A percentile compares a stretch with the other conserved stretches of the same genome.
Evolutionary conservation across 2,329 filamentous ascomycete species (phyloP).

Genomic region (Fusarium succisae): DNA sequence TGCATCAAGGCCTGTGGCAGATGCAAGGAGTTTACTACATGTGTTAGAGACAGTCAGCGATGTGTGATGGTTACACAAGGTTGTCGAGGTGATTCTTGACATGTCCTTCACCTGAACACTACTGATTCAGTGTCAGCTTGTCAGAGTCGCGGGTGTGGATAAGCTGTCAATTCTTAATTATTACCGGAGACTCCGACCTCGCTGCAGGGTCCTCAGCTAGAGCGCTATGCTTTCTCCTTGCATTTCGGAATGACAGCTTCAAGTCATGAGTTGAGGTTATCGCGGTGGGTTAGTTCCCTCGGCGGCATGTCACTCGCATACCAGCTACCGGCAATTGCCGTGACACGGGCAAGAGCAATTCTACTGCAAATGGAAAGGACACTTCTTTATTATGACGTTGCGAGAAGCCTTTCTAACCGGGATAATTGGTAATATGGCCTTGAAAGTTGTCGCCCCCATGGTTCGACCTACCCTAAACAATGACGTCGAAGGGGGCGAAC

Average conservation of each 20-base stretch:
- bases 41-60: background rate
- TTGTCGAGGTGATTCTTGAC: background rate
- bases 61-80: background rate
- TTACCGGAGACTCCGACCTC: background rate
- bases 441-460: background rate
- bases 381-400: too few species aligned
- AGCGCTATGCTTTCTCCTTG: background rate
- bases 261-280: background rate
- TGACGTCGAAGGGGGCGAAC: background rate
- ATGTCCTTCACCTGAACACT: background rate
- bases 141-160: background rate
- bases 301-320: background rate
- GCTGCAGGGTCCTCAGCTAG: background rate
- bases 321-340: background rate
- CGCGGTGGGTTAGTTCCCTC: background rate
- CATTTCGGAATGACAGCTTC: background rate
- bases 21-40: background rate
- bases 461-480: conserved; percentile 4
- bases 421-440: background rate
- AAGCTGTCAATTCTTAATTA: background rate
- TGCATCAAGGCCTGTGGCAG: conserved; percentile 7
- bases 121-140: background rate
- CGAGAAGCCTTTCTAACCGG: too few species aligned
- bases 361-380: fast-evolving
- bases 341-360: too few species aligned